Base-by-base conservation (phyloP, 2,329 filamentous ascomycete species). In the Mariannaea sp. region DNA sequence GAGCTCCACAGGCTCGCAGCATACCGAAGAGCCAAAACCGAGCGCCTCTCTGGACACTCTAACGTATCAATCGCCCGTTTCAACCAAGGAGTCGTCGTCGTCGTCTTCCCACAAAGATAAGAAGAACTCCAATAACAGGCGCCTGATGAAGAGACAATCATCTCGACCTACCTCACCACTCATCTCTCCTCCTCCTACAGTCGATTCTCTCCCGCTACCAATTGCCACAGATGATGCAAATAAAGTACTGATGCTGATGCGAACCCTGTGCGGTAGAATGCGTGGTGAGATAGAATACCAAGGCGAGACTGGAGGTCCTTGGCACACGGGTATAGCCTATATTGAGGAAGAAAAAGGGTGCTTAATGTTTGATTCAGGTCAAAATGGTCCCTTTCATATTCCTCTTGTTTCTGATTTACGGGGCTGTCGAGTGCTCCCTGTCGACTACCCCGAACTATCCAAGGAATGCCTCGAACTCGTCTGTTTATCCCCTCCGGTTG, bases 321-420 rank as follows among this genome's bases (percentile, higher is more conserved):
- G 90, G 90, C 79, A 81, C 52, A 72, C 78, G 27, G 89, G 89
- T n/a, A 82, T 87, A 57, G 89, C 87, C 67, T 90, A 86, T 66
- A 90, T 94, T 57, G 87, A 92, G 56, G 87, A 90, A 53, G 86
- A 90, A 40, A 83, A 82, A 53, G 89, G 88, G 2, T 86, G 84
- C 60, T 73, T 94, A 57, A 85, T 92, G 75, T 89, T 88, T 65
- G 87, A 92, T 69, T 81, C 86, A 3, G 86, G 85, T 53, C 86
- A 86, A 50, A 83, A 81, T 60, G 82, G 81, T 5, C 81, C 81
- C 3, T 85, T 86, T 56, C 84, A 89, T 66, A 77, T 82, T 20
- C 81, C 84, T 5, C 75, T 94, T 13, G 79, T 93, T n/a, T 77
- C 83, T 3, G 88, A 93, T 64, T 76, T 94, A 36, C 81, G 89